Evolutionary conservation across 208 protist species (phyloP).

Genomic region (Leishmania tarentolae): DNA sequence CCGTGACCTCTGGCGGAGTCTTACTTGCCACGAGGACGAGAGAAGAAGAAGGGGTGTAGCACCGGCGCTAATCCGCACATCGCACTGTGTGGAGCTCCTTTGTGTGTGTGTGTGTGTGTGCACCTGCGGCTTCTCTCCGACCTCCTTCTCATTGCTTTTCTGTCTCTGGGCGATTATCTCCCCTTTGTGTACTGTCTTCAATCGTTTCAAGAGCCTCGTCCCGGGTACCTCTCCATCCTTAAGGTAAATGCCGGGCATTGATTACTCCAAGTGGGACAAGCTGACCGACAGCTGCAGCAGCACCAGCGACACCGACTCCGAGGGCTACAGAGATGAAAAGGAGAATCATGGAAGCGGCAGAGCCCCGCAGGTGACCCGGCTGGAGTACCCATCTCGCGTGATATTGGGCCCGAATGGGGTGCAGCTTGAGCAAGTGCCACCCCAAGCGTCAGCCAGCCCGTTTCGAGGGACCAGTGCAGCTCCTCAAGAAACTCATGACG

Average conservation of each 20-base stretch:
- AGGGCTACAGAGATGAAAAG: neutral
- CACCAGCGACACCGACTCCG: neutral
- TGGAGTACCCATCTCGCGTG: conserved; percentile 72
- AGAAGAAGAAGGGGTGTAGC: no score
- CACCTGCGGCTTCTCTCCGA: neutral
- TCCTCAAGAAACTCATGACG: no score
- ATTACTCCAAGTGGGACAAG: conserved; percentile 88
- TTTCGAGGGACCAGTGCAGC: conserved; percentile 23
- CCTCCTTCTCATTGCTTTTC: neutral
- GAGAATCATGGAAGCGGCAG: neutral
- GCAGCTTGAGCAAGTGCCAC: conserved; percentile 38
- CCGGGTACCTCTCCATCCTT: neutral
- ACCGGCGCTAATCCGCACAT: no score
- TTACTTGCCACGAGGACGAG: no score
- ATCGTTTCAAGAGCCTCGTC: neutral
- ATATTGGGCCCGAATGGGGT: conserved; percentile 61
- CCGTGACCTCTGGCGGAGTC: no score
- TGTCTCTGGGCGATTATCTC: neutral
- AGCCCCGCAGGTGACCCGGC: conserved; percentile 44
- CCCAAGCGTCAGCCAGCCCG: conserved; percentile 43
- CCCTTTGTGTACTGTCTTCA: neutral
- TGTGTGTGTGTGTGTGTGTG: neutral
- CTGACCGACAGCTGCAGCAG: conserved; percentile 42
- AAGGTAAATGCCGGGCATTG: conserved; percentile 48
- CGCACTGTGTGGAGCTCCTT: no score